Evolutionary conservation across 345 rosid genomes (phyloP), one percentile per base, ranked within the genome.

Genomic region (Brassica nigra): DNA sequence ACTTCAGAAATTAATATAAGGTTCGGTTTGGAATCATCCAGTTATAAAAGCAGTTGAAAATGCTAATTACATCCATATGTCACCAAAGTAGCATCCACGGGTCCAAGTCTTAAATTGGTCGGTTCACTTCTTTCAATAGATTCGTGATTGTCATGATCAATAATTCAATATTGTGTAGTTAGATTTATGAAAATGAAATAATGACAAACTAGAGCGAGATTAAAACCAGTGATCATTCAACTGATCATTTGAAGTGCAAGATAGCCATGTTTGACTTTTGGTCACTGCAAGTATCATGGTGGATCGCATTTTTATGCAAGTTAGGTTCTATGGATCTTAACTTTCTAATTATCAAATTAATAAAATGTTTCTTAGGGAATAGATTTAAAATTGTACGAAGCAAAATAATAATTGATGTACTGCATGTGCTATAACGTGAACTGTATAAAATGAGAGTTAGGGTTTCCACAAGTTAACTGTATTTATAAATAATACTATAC

Each of bases 381-480:
- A 16, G 10, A 10, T 23, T 44, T 30, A 15, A 62, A 14, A 55
- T 57, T 37, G 15, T 74, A 11, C 78, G 20, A 65, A 4, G 36
- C 57, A 66, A 66, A 8, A 65, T 4, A 52, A 52, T 29, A 28
- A 28, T 47, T 61, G 12, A 67, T 77, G 75, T 4, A 44, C 4
- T 61, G 75, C 80, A 77, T 77, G 80, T 77, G 80, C 80, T 62
- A 62, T 23, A 77, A 77, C 76, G 70, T 70, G 70, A 49, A 39
- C 57, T 47, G 55, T 9, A 71, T 57, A 71, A 58, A 55, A 15
- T 23, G 64, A 47, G 39, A 70, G 11, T 33, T 77, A 77, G 80
- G 75, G 80, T 62, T 77, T 42, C 62, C 68, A 76, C 80, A 59
- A 29, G 36, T 69, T 59, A 61, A 44, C n/a, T 76, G 66, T 63